Conservation (phyloP, 2,329 filamentous ascomycete genomes). For the Sarocladium kiliense region DNA sequence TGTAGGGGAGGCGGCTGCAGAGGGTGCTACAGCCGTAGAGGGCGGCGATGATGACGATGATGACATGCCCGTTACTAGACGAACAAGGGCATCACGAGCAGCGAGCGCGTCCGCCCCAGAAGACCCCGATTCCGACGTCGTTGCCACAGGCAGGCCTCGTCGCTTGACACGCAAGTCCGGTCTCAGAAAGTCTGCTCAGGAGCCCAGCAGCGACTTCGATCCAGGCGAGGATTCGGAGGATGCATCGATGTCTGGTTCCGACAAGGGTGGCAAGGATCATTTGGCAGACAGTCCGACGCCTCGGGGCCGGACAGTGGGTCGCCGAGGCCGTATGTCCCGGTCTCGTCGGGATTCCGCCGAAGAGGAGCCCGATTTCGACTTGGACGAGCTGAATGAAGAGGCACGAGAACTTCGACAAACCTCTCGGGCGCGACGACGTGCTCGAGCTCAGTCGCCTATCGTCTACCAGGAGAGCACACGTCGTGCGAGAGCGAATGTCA, state of each 20-base stretch:
- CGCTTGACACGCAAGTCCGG: conserved; percentile 43
- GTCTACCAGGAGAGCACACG: conserved; percentile 52
- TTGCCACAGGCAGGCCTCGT: conserved; percentile 28
- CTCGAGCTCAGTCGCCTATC: conserved; percentile 48
- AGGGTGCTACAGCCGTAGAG: conserved; percentile 25
- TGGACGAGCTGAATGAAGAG: conserved; percentile 62
- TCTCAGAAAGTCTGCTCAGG: conserved; percentile 40
- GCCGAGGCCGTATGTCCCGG: conserved; percentile 41
- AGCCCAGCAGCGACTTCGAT: conserved; percentile 58
- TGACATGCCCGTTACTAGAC: conserved; percentile 42
- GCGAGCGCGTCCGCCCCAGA: conserved; percentile 21
- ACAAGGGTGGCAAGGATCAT: conserved; percentile 35
- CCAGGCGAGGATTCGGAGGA: conserved; percentile 53
- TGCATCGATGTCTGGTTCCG: conserved; percentile 39
- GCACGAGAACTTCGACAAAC: conserved; percentile 55
- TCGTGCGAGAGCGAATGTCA: conserved; percentile 57
- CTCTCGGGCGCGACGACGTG: conserved; percentile 45
- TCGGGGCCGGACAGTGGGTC: conserved; percentile 36
- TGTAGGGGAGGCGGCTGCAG: conserved; percentile 22
- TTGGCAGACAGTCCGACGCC: conserved; percentile 44
- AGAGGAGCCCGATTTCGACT: conserved; percentile 54
- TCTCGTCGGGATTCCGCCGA: conserved; percentile 48
- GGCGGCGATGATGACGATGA: conserved; percentile 40
- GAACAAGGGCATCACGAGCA: conserved; percentile 35
- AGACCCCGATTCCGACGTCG: conserved; percentile 22